Conservation (phyloP, 352 stramenopile genomes). For the Thalassiosira livingstoniorum region DNA sequence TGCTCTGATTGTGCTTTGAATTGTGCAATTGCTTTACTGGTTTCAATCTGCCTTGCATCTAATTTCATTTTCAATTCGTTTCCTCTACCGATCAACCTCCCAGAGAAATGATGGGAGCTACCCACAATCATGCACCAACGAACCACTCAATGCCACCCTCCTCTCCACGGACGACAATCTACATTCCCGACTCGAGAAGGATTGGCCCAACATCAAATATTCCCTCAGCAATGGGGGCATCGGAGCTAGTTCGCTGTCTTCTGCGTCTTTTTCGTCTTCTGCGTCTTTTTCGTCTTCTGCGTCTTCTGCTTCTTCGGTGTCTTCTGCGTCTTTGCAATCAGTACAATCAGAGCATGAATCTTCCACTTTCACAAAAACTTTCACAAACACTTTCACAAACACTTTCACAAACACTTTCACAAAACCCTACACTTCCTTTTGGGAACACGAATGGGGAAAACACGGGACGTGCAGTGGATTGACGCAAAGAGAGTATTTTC, state of each 20-base stretch:
- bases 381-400: too few relatives aligned
- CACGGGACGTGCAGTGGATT: constrained; percentile 93
- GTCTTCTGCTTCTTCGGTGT: too few relatives aligned
- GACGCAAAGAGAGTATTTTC: constrained; percentile 89
- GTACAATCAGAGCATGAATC: too few relatives aligned
- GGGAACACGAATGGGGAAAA: constrained; percentile 93
- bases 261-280: too few relatives aligned
- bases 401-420: too few relatives aligned
- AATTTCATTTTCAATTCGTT: background rate
- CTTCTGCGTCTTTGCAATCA: too few relatives aligned
- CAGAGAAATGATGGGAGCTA: constrained; percentile 84
- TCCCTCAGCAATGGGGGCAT: too few relatives aligned
- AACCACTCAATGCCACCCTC: constrained; percentile 86
- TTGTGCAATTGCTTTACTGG: background rate
- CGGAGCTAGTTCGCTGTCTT: too few relatives aligned
- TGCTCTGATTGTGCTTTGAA: background rate
- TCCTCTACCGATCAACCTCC: constrained; percentile 73
- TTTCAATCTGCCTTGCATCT: background rate
- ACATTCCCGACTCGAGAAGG: constrained; percentile 78
- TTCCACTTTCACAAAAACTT: too few relatives aligned
- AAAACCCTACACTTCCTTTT: constrained; percentile 87
- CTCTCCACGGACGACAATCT: constrained; percentile 72
- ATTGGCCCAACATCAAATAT: constrained; percentile 91
- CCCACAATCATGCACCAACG: constrained; percentile 87
- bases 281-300: too few relatives aligned